Percentiles rank a stretch among this genome's conserved stretches.
Conservation (phyloP, 2,329 filamentous ascomycete species). For the Arthroderma sp. region DNA sequence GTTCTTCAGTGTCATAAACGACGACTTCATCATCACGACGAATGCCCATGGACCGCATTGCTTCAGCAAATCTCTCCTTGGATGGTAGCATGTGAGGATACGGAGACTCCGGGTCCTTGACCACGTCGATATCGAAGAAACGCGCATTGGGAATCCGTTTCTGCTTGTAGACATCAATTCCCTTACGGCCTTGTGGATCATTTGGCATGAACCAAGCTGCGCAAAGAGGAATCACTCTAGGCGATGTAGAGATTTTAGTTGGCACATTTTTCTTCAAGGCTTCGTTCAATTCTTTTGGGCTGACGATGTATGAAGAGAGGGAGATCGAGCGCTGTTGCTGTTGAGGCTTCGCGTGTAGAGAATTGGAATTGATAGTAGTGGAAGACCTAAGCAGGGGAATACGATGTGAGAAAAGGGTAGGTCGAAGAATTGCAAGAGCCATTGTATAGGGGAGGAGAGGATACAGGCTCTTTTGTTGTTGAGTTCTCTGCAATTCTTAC, state of each 20-base stretch:
- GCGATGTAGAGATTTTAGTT: constrained; percentile 65
- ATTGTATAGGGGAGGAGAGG: constrained; percentile 13
- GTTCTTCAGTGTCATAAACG: constrained; percentile 82
- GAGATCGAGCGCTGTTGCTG: constrained; percentile 33
- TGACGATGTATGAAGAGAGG: constrained; percentile 74
- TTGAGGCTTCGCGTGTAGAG: constrained; percentile 11
- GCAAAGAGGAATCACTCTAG: constrained; percentile 76
- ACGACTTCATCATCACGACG: constrained; percentile 78
- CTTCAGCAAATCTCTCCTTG: constrained; percentile 64
- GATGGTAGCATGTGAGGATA: constrained; percentile 96
- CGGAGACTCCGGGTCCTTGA: constrained; percentile 74
- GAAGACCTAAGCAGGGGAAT: constrained; percentile 6
- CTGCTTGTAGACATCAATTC: constrained; percentile 66
- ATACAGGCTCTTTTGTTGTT: neutral
- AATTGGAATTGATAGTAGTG: constrained; percentile 4
- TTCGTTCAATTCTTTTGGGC: constrained; percentile 65
- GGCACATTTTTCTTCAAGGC: constrained; percentile 73
- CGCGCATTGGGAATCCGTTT: constrained; percentile 76
- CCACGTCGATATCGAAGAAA: constrained; percentile 91
- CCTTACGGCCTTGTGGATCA: constrained; percentile 59
- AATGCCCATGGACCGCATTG: constrained; percentile 83
- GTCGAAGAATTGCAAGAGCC: constrained; percentile 24
- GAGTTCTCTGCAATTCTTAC: constrained; percentile 12
- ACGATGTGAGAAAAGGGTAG: constrained; percentile 9
- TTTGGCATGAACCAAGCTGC: constrained; percentile 96